Evolutionary conservation across 768 basidiomycete species (phyloP).

Genomic region (Kwoniella botswanensis): DNA sequence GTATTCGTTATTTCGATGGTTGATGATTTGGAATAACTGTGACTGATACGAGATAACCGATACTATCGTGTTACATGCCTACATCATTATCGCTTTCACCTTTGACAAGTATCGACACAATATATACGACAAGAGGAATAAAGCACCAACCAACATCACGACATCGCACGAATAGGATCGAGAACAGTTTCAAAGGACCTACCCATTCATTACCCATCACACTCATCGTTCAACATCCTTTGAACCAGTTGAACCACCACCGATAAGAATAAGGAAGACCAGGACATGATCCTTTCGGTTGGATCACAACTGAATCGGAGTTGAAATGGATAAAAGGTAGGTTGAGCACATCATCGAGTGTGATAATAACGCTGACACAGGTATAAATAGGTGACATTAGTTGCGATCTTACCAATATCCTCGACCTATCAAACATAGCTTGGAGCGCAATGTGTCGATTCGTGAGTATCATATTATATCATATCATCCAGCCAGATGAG

Average conservation of each 20-base stretch:
- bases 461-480: conserved; percentile 22
- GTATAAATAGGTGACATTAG: background rate
- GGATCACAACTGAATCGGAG: background rate
- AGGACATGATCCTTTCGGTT: background rate
- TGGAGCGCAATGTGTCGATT: conserved; percentile 40
- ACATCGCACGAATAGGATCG: conserved; percentile 2
- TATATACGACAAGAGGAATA: background rate
- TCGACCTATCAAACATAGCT: background rate
- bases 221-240: conserved; percentile 2
- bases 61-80: too few relatives aligned
- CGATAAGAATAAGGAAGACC: background rate
- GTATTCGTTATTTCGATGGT: conserved; percentile 3
- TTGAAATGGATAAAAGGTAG: conserved; percentile 10
- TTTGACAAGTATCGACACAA: background rate
- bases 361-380: background rate
- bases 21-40: background rate
- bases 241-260: background rate
- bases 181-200: background rate
- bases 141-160: background rate
- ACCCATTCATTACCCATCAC: background rate
- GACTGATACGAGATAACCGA: conserved; percentile 1
- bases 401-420: background rate
- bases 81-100: background rate
- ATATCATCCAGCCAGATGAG: too few relatives aligned
- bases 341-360: background rate